Conservation (phyloP, 2,329 filamentous ascomycete genomes). For the Hypoxylon sp. region DNA sequence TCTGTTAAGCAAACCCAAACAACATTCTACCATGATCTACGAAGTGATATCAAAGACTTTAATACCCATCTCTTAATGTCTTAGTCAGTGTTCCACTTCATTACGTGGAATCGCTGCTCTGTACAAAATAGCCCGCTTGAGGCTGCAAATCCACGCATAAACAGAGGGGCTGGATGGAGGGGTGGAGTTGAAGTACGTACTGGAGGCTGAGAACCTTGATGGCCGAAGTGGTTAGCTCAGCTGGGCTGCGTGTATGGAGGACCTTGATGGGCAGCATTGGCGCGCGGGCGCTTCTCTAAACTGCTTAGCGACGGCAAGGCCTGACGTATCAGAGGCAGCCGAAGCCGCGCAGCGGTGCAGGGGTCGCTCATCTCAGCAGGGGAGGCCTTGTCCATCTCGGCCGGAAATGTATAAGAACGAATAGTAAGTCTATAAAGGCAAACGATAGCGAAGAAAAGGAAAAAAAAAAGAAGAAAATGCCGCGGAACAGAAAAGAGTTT, state of each 20-base stretch:
- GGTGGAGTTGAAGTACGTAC: conserved; percentile 30
- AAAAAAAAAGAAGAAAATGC: not conserved
- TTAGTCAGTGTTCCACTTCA: not conserved
- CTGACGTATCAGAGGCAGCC: conserved; percentile 34
- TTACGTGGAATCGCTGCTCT: not conserved
- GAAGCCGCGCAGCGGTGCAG: not conserved
- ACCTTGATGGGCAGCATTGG: conserved; percentile 40
- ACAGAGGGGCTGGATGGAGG: not conserved
- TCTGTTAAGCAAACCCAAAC: no score
- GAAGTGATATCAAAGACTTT: not conserved
- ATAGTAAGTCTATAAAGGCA: not conserved
- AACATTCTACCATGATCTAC: no score
- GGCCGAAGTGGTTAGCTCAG: conserved; percentile 29
- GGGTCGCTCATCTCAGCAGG: conserved; percentile 8
- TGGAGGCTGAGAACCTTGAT: conserved; percentile 37
- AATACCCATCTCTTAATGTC: not conserved
- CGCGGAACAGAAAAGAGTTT: no score
- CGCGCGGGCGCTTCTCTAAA: conserved; percentile 10
- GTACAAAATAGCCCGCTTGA: not conserved
- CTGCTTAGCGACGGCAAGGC: conserved; percentile 13
- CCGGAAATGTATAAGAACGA: not conserved
- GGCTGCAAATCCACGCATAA: not conserved
- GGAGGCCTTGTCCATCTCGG: not conserved
- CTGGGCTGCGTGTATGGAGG: conserved; percentile 20
- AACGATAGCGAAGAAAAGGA: not conserved